Conservation (phyloP, 768 basidiomycete species). For the Amanita pallidorosea region DNA sequence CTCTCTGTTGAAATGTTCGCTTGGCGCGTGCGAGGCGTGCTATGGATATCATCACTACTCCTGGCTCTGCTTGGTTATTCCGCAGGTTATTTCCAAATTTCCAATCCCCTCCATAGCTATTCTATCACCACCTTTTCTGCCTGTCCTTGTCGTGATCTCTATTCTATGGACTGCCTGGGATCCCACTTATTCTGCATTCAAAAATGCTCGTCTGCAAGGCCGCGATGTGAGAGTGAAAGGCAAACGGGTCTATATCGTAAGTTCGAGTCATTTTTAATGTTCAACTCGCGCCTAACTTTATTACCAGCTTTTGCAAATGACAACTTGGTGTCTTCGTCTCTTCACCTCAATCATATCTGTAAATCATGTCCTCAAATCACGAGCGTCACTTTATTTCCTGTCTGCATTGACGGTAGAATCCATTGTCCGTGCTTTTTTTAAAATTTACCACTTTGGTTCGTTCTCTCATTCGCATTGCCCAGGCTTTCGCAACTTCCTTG, state of each 20-base stretch:
- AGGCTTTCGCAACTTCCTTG: constrained; percentile 45
- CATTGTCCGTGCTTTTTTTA: constrained; percentile 29
- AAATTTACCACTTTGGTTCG: no score
- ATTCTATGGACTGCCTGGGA: constrained; percentile 81
- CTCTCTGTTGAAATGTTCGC: constrained; percentile 38
- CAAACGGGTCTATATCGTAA: constrained; percentile 51
- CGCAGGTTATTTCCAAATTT: not conserved
- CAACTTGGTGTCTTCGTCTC: constrained; percentile 48
- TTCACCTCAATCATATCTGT: constrained; percentile 34
- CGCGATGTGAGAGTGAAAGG: constrained; percentile 60
- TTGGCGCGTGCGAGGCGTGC: constrained; percentile 60
- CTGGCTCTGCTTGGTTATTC: constrained; percentile 30
- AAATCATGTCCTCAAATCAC: constrained; percentile 19
- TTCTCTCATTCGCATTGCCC: not conserved
- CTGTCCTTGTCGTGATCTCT: constrained; percentile 43
- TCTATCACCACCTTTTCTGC: constrained; percentile 25
- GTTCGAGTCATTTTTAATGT: constrained; percentile 13
- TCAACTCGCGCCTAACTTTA: not conserved
- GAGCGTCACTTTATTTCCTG: constrained; percentile 33
- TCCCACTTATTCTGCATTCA: constrained; percentile 59
- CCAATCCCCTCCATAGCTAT: not conserved
- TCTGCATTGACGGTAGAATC: constrained; percentile 40
- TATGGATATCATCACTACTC: constrained; percentile 48
- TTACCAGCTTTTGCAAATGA: constrained; percentile 45
- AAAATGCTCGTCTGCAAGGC: constrained; percentile 56